Percentiles rank a stretch among this genome's conserved stretches.
These are phyloP conservation scores for Verticillium zaregamsianum DNA, from an alignment of 2,329 filamentous ascomycete genomes.

Conservation along the genomic window DNA sequence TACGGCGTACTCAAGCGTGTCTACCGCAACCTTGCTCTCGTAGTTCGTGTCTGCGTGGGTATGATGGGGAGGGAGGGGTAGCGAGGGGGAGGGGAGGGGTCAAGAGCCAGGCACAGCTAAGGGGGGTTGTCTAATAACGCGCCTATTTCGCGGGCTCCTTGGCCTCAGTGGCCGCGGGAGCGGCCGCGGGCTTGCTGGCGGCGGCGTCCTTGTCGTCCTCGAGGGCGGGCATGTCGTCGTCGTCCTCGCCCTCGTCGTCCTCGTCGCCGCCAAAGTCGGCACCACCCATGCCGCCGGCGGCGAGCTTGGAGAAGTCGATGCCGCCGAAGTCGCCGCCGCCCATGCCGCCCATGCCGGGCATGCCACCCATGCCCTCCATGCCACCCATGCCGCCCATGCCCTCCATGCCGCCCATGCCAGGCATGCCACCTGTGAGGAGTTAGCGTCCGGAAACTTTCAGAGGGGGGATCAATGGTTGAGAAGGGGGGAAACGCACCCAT, in stretches of 20 bases:
- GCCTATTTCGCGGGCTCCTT: slow-evolving; percentile 11
- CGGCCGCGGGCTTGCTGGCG: slow-evolving; percentile 31
- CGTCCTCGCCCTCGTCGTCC: slow-evolving; percentile 56
- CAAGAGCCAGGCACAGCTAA: not conserved
- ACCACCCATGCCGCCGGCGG: slow-evolving; percentile 49
- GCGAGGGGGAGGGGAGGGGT: not conserved
- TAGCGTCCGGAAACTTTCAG: slow-evolving; percentile 4
- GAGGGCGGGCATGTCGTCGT: slow-evolving; percentile 83
- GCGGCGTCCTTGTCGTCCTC: slow-evolving; percentile 54
- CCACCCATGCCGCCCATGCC: slow-evolving; percentile 58
- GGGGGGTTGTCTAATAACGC: not conserved
- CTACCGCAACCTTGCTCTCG: not conserved
- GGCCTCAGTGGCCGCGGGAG: slow-evolving; percentile 8
- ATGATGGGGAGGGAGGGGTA: not conserved
- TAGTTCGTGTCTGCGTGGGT: not conserved
- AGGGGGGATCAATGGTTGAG: not conserved
- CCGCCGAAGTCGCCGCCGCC: slow-evolving; percentile 74
- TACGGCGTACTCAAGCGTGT: not conserved
- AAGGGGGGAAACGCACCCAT: slow-evolving; percentile 48
- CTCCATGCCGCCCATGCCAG: slow-evolving; percentile 41
- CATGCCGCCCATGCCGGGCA: slow-evolving; percentile 36
- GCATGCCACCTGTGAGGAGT: slow-evolving; percentile 43
- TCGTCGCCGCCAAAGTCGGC: slow-evolving; percentile 36
- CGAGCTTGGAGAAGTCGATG: slow-evolving; percentile 93
- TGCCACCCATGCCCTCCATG: slow-evolving; percentile 35